A percentile compares a stretch with the other conserved stretches of the same genome.
Conservation (phyloP, 2,329 filamentous ascomycete genomes). For the Akanthomyces uredinophilus region DNA sequence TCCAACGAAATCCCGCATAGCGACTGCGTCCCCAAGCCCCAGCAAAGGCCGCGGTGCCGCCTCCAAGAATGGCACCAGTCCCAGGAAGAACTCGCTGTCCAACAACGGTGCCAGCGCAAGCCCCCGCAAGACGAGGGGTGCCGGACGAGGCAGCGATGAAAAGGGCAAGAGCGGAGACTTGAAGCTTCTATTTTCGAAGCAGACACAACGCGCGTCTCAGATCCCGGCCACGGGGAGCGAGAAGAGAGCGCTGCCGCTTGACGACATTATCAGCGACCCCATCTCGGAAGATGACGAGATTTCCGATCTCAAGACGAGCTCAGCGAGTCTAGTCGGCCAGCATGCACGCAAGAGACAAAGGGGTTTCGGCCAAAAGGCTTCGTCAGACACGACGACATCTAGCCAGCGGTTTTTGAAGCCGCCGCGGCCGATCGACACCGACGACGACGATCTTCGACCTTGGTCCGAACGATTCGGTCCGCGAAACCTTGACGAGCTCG, state of each 20-base stretch:
- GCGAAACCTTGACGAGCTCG: constrained; percentile 70
- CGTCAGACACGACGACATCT: constrained; percentile 25
- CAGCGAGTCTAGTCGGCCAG: constrained; percentile 50
- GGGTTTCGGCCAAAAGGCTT: constrained; percentile 26
- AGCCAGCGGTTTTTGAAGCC: constrained; percentile 52
- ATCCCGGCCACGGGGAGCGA: constrained; percentile 23
- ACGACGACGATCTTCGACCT: constrained; percentile 59
- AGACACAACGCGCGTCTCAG: constrained; percentile 46
- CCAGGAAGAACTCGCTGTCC: constrained; percentile 23
- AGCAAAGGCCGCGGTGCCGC: constrained; percentile 24
- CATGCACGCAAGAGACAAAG: constrained; percentile 51
- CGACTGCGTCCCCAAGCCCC: constrained; percentile 38
- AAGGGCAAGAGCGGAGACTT: constrained; percentile 53
- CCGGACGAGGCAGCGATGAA: constrained; percentile 37
- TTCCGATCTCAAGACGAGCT: constrained; percentile 43
- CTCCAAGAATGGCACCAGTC: constrained; percentile 20
- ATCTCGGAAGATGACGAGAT: constrained; percentile 59
- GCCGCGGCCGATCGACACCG: constrained; percentile 25
- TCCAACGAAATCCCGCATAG: constrained; percentile 27
- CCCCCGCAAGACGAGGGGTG: constrained; percentile 36
- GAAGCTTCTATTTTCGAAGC: constrained; percentile 56
- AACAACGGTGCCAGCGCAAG: constrained; percentile 29
- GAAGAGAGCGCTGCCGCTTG: constrained; percentile 28
- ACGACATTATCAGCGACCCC: constrained; percentile 50
- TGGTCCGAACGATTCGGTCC: constrained; percentile 88